These are phyloP conservation scores for Salix udensis DNA, from an alignment of 345 rosid genomes.

Conservation along the genomic window DNA sequence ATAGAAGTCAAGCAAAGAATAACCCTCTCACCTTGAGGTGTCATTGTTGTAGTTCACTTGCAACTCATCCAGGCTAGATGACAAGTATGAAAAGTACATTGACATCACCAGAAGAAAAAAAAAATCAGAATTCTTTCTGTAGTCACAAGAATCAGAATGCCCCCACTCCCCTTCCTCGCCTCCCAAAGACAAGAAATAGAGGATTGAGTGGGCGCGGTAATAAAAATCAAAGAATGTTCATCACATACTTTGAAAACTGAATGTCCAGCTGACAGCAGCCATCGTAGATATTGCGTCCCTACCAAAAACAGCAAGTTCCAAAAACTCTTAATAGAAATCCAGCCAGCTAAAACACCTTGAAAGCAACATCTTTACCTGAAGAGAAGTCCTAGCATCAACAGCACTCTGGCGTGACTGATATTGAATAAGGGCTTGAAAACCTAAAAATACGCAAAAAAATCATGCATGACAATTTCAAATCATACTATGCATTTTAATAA, in stretches of 20 bases:
- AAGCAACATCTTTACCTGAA: conserved; percentile 52
- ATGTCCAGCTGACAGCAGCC: conserved; percentile 98
- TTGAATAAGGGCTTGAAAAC: conserved; percentile 97
- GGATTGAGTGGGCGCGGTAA: too few relatives aligned
- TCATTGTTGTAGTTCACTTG: conserved; percentile 98
- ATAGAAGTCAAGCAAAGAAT: conserved; percentile 6
- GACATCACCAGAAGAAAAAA: background rate
- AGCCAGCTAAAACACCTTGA: conserved; percentile 2
- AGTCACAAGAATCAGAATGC: background rate
- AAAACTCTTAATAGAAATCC: conserved; percentile 7
- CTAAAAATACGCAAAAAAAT: conserved; percentile 34
- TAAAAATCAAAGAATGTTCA: background rate
- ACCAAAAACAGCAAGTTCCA: conserved; percentile 18
- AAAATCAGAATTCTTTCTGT: background rate
- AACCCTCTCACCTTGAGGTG: conserved; percentile 64
- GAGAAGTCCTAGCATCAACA: conserved; percentile 73
- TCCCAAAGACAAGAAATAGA: too few relatives aligned
- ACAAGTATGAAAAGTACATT: background rate
- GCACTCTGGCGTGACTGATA: conserved; percentile 74
- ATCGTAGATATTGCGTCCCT: conserved; percentile 98
- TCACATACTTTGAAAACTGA: conserved; percentile 88
- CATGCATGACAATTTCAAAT: conserved; percentile 11
- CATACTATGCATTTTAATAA: background rate
- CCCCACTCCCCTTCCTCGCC: background rate
- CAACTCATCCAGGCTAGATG: conserved; percentile 81